phyloP scores from a whole-genome alignment of 768 basidiomycete genomes.

The Candolleomyces eurysporus region DNA sequence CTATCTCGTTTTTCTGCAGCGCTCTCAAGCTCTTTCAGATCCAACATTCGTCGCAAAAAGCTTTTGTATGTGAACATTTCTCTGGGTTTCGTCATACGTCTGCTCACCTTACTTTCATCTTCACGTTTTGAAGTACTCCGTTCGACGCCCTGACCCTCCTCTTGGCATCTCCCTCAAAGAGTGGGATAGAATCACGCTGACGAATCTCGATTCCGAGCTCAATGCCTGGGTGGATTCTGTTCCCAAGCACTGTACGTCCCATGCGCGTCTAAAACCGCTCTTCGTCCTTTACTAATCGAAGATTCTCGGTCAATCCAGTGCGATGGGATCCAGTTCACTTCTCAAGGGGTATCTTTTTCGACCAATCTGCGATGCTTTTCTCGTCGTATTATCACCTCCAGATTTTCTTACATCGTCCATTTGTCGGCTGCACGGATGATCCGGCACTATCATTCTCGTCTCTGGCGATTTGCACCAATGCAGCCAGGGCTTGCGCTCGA shows the following conservation, averaged over 20 bases:
- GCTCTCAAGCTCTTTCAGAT: constrained; percentile 51
- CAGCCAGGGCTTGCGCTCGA: constrained; percentile 61
- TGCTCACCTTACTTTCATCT: not conserved
- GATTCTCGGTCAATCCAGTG: constrained; percentile 14
- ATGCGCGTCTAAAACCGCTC: not conserved
- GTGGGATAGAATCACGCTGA: constrained; percentile 53
- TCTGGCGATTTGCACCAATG: constrained; percentile 70
- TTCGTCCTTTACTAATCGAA: not conserved
- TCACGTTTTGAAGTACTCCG: constrained; percentile 45
- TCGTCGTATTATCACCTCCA: constrained; percentile 29
- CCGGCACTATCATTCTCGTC: constrained; percentile 39
- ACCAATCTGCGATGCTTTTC: constrained; percentile 20
- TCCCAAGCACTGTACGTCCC: constrained; percentile 41
- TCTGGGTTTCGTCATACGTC: no score
- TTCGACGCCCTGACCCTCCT: constrained; percentile 44
- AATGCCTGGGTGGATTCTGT: constrained; percentile 61
- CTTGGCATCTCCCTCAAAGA: constrained; percentile 37
- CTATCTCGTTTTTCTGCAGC: constrained; percentile 42
- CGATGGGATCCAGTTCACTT: constrained; percentile 25
- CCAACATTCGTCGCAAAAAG: constrained; percentile 46
- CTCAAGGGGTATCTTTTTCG: constrained; percentile 13
- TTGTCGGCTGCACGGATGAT: constrained; percentile 52
- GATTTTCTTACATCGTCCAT: constrained; percentile 68
- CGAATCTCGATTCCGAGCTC: constrained; percentile 60
- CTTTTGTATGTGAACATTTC: constrained; percentile 39